phyloP scores from a whole-genome alignment of 2,329 filamentous ascomycete species.

The Diaporthe longicolla region DNA sequence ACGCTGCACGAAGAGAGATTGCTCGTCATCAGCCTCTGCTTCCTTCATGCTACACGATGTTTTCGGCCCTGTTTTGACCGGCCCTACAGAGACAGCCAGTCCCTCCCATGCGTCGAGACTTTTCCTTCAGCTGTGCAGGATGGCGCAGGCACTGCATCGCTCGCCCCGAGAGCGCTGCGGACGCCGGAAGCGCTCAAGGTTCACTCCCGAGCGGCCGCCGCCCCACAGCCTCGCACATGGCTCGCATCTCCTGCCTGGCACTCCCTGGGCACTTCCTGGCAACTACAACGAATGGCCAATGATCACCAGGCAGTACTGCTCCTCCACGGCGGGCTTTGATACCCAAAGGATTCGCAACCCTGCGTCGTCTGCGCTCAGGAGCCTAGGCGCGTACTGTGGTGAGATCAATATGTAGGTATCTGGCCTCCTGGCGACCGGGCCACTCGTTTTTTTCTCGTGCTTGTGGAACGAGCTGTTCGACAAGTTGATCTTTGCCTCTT shows the following conservation, averaged over 20 bases:
- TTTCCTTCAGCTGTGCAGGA: background rate
- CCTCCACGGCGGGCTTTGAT: background rate
- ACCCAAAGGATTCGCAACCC: slow-evolving; percentile 27
- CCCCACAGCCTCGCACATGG: slow-evolving; percentile 4
- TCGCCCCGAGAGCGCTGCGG: too few relatives aligned
- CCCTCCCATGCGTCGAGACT: background rate
- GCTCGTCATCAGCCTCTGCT: background rate
- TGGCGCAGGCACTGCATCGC: background rate
- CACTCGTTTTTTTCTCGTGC: background rate
- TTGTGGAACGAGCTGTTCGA: slow-evolving; percentile 18
- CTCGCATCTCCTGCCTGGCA: background rate
- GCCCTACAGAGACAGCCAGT: background rate
- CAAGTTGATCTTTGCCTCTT: background rate
- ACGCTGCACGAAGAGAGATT: background rate
- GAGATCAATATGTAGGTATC: background rate
- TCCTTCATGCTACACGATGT: slow-evolving; percentile 5
- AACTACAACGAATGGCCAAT: background rate
- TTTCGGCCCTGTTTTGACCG: background rate
- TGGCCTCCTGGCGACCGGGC: background rate
- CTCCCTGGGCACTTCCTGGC: background rate
- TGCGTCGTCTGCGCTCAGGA: background rate
- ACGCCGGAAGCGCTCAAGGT: background rate
- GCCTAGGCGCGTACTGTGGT: background rate
- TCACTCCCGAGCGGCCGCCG: slow-evolving; percentile 16
- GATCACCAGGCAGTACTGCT: slow-evolving; percentile 17